A percentile compares a stretch with the other conserved stretches of the same genome.
Evolutionary conservation across 441 rosid species (phyloP).

Genomic region (Syzygium syzygioides): DNA sequence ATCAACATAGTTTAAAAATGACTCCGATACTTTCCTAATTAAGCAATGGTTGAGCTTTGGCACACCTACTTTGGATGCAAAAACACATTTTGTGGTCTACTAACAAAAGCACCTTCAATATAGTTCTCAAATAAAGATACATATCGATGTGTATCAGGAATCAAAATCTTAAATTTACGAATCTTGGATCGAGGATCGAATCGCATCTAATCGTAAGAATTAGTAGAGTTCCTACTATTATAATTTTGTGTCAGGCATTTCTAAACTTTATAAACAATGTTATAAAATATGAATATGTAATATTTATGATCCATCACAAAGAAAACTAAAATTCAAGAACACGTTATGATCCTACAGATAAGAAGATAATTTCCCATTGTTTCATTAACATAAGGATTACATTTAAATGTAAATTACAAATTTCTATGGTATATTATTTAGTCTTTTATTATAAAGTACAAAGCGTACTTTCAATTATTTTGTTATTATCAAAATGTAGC

Average conservation of each 20-base stretch:
- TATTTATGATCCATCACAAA: not conserved
- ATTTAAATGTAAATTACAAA: not conserved
- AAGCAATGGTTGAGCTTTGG: not conserved
- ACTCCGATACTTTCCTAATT: not conserved
- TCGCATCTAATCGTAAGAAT: not conserved
- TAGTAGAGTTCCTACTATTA: not conserved
- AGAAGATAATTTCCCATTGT: not conserved
- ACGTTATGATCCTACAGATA: not conserved
- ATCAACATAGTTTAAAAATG: not conserved
- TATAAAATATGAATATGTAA: not conserved
- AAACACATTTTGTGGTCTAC: not conserved
- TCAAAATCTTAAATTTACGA: not conserved
- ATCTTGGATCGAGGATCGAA: not conserved
- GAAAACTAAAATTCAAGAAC: not conserved
- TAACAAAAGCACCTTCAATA: not conserved
- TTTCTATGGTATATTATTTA: not conserved
- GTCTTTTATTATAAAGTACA: not conserved
- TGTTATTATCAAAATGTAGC: not conserved
- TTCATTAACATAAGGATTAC: not conserved
- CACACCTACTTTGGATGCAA: not conserved
- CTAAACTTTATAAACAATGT: not conserved
- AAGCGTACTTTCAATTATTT: not conserved
- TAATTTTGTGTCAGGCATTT: not conserved
- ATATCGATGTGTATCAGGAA: not conserved
- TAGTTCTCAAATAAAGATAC: not conserved